Base-by-base conservation (phyloP, 2,329 filamentous ascomycete genomes). In the Fusarium irregulare region DNA sequence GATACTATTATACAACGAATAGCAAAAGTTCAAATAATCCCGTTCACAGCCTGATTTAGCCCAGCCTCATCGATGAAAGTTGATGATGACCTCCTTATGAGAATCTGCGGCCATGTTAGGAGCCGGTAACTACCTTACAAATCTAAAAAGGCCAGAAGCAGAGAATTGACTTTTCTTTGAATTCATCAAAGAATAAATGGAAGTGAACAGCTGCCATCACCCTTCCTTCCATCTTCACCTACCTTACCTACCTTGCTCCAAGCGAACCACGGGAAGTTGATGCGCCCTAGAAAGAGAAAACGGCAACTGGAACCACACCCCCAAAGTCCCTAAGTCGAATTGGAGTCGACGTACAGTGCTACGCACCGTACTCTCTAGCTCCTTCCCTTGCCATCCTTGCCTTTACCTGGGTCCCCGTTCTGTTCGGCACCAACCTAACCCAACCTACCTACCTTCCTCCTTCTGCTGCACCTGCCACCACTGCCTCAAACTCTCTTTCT, bases 401-500 rank as follows among this genome's bases (percentile, higher is more conserved):
- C 32, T 34, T 68, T 71, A 41, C 49, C 56, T 68, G 68, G 68
- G 48, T 20, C 48, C 32, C 48, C 32, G 65, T 48, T 61, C 56
- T 62, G 56, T 71, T 71, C 60, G 68, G 68, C 60, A 66, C 68
- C 64, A 68, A 68, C 53, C 48, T 51, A 48, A 48, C 45, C 45
- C 21, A 56, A 49, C 68, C 68, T 71, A 66, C 60, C 68, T 66
- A 66, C 60, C 68, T 66, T 45, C 50, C 64, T 66, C 68, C 58
- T 53, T 54, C 54, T 32, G 64, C 66, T 70, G 45, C 66, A 64
- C 45, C 60, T 64, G 42, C 60, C 56, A 54, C 53, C 60, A 71
- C 65, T 67, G 63, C 71, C 64, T 58, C 51, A 47, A 60, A 70
- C 67, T 67, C 67, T 72, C 71, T 62, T 70, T 76, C 71, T 69